Evolutionary conservation across 331 rosid genomes (phyloP), one percentile per base, ranked within the genome.

Genomic region (Rosa hybrid): DNA sequence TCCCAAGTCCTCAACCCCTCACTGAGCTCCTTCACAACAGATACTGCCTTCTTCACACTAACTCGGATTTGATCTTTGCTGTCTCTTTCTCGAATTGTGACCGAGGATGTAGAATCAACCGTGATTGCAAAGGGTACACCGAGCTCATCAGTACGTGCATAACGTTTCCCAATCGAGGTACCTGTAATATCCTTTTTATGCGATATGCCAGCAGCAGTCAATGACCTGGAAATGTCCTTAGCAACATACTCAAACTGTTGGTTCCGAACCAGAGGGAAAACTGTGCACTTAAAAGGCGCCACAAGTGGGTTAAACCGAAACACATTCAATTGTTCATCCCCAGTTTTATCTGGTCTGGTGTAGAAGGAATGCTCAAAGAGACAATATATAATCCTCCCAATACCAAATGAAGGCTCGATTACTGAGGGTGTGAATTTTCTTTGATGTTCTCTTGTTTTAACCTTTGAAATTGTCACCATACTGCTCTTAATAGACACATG

Each of bases 361-460:
- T 93, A 96, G 91, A 87, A 93, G 56, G 97, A 83, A 75, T 96
- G 99, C 90, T 96, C 98, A 70, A 41, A 96, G 49, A 93, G 94
- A 82, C 98, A 96, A 83, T 93, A 91, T 27, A 96, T 91, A 75
- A 96, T 93, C 67, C 99, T 84, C 17, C 97, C 98, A 14, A 93
- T 91, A 80, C 99, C 99, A 84, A 96, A 93, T 53, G 98, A 96
- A 25, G 98, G 99, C 76, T 96, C 97, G 25, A 96, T 93, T 70
- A 96, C 98, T 23, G 99, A 96, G 45, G 99, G 99, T 23, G 99
- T 96, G 87, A 96, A 93, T 80, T 89, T 94, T 77, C 99, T 86
- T 59, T 87, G 94, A 81, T 96, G 97, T 75, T 91, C 97, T 81
- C 86, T 96, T 88, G 88, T 89, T 70, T 51, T 96, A 84, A 91